Conservation (phyloP, 2,329 filamentous ascomycete species). For the Trichophaea hybrida region DNA sequence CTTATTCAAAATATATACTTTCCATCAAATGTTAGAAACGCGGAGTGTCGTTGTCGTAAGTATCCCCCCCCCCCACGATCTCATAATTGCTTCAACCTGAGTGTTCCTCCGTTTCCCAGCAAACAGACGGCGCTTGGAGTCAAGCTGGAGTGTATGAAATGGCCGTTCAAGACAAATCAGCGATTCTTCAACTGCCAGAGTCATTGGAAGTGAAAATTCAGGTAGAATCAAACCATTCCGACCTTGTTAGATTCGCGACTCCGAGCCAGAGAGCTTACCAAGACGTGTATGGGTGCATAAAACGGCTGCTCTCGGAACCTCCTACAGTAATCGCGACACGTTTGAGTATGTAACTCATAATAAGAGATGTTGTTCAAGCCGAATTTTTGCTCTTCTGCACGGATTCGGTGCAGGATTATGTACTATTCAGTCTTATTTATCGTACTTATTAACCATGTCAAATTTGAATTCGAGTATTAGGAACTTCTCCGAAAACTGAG, state of each 20-base stretch:
- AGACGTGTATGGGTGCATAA: no score
- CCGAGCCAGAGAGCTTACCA: no score
- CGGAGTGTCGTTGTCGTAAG: not conserved
- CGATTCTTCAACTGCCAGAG: conserved; percentile 2
- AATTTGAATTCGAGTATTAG: no score
- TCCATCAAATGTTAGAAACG: not conserved
- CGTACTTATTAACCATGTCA: no score
- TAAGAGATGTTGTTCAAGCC: no score
- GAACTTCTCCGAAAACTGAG: no score
- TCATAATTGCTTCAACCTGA: not conserved
- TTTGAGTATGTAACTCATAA: no score
- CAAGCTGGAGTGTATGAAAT: not conserved
- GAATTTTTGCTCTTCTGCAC: no score
- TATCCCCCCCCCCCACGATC: not conserved
- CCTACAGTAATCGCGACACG: no score
- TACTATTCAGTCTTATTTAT: no score
- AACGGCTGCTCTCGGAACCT: no score
- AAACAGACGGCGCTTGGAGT: not conserved
- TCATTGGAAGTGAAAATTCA: not conserved
- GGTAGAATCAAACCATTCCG: conserved; percentile 6
- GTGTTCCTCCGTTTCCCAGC: not conserved
- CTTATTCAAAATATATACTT: conserved; percentile 2
- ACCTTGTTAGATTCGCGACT: conserved; percentile 1
- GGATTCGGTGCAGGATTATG: no score
- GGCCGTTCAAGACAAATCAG: not conserved